These are phyloP conservation scores for Exophiala viscosa DNA, from an alignment of 2,329 filamentous ascomycete genomes.

Conservation along the genomic window DNA sequence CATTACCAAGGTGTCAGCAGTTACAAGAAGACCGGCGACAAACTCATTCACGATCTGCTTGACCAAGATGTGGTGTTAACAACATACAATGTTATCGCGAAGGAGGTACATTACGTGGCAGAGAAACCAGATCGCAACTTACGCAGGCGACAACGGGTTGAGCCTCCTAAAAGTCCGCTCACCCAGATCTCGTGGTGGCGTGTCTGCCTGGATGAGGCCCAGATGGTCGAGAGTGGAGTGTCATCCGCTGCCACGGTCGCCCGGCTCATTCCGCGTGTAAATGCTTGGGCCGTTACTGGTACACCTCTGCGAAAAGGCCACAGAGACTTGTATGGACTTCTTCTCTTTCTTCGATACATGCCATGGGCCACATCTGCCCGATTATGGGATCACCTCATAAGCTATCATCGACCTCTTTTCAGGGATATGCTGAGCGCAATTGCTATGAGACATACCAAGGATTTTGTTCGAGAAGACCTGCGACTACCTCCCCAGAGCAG, in stretches of 20 bases:
- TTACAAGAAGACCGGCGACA: conserved; percentile 33
- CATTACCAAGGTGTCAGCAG: conserved; percentile 54
- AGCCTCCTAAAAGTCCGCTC: conserved; percentile 68
- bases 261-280: conserved; percentile 72
- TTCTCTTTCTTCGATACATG: conserved; percentile 75
- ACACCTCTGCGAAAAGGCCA: conserved; percentile 82
- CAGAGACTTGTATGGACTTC: conserved; percentile 71
- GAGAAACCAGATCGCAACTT: conserved; percentile 68
- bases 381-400: conserved; percentile 66
- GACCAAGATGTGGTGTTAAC: conserved; percentile 57
- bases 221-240: conserved; percentile 89
- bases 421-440: conserved; percentile 66
- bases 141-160: conserved; percentile 60
- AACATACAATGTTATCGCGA: conserved; percentile 66
- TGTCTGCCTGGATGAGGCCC: conserved; percentile 65
- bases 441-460: conserved; percentile 81
- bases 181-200: conserved; percentile 85
- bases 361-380: conserved; percentile 65
- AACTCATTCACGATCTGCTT: conserved; percentile 46
- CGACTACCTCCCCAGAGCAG: conserved; percentile 77
- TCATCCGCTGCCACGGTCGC: conserved; percentile 79
- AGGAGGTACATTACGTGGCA: conserved; percentile 73
- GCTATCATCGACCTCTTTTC: conserved; percentile 61
- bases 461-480: conserved; percentile 72
- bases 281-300: conserved; percentile 89